These are phyloP conservation scores for Lentithecium fluviatile DNA, from an alignment of 495 filamentous ascomycete genomes.

Conservation along the genomic window DNA sequence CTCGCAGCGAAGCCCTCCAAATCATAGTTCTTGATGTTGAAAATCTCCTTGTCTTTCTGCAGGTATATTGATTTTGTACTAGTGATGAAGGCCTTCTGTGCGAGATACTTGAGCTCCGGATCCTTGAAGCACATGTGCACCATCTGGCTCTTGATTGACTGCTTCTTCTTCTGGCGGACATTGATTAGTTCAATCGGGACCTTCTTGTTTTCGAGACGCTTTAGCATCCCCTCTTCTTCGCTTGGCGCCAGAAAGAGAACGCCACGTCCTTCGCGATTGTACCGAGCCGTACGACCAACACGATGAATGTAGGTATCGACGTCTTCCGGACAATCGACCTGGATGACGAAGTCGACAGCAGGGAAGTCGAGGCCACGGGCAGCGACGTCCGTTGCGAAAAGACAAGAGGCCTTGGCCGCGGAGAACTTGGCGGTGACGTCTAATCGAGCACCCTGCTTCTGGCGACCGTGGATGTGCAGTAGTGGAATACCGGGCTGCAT, in stretches of 20 bases:
- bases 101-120: slow-evolving; percentile 89
- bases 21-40: slow-evolving; percentile 74
- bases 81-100: slow-evolving; percentile 90
- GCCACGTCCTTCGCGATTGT: slow-evolving; percentile 79
- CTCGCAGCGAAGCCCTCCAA: slow-evolving; percentile 83
- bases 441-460: slow-evolving; percentile 83
- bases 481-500: slow-evolving; percentile 93
- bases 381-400: slow-evolving; percentile 94
- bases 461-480: slow-evolving; percentile 91
- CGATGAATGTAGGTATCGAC: slow-evolving; percentile 97
- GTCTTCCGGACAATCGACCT: slow-evolving; percentile 93
- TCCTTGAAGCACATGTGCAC: slow-evolving; percentile 95
- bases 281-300: slow-evolving; percentile 92
- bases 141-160: slow-evolving; percentile 75
- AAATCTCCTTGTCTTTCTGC: slow-evolving; percentile 90
- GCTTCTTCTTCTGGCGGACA: slow-evolving; percentile 83
- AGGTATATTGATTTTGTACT: slow-evolving; percentile 80
- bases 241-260: slow-evolving; percentile 90
- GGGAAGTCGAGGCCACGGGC: slow-evolving; percentile 94
- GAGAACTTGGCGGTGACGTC: slow-evolving; percentile 84
- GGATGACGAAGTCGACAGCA: slow-evolving; percentile 95
- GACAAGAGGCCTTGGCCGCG: slow-evolving; percentile 71
- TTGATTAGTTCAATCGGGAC: slow-evolving; percentile 82
- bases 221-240: slow-evolving; percentile 84
- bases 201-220: slow-evolving; percentile 79